phyloP scores from a whole-genome alignment of 164 flowering plant genomes.

The Annona cherimola region DNA sequence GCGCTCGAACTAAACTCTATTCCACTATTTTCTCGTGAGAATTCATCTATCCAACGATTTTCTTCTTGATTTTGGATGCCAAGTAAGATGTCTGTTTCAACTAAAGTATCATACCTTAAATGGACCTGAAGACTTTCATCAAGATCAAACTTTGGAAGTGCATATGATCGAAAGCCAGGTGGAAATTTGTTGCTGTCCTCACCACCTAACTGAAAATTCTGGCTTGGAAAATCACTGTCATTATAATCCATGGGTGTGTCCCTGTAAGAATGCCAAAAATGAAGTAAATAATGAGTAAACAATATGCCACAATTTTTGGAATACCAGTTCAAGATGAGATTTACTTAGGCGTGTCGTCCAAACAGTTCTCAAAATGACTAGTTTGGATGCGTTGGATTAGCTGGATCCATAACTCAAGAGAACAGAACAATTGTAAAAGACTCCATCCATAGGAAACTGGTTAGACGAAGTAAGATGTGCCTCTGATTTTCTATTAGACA shows the following conservation, averaged over 20 bases:
- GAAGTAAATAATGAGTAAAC: neutral
- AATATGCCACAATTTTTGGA: neutral
- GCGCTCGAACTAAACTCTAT: conserved; percentile 68
- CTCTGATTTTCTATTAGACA: too few relatives aligned
- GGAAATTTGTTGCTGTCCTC: conserved; percentile 64
- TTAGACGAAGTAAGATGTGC: too few relatives aligned
- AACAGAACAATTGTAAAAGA: neutral
- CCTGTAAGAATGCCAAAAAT: conserved; percentile 34
- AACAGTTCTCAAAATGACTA: too few relatives aligned
- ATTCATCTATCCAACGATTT: conserved; percentile 87
- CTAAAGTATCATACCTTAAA: conserved; percentile 78
- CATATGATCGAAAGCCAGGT: conserved; percentile 57
- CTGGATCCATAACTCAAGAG: neutral
- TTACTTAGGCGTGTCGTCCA: neutral
- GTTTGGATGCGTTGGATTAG: too few relatives aligned
- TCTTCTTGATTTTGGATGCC: conserved; percentile 81
- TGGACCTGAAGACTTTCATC: conserved; percentile 58
- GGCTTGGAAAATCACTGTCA: conserved; percentile 78
- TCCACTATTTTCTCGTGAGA: conserved; percentile 61
- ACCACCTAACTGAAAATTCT: conserved; percentile 69
- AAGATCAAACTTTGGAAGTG: conserved; percentile 69
- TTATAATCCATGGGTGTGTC: conserved; percentile 89
- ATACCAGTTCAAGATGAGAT: neutral
- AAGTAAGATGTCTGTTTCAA: conserved; percentile 82
- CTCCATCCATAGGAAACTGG: neutral